These are phyloP conservation scores for Aspergillus ellipticus DNA, from an alignment of 495 filamentous ascomycete genomes.

Conservation along the genomic window DNA sequence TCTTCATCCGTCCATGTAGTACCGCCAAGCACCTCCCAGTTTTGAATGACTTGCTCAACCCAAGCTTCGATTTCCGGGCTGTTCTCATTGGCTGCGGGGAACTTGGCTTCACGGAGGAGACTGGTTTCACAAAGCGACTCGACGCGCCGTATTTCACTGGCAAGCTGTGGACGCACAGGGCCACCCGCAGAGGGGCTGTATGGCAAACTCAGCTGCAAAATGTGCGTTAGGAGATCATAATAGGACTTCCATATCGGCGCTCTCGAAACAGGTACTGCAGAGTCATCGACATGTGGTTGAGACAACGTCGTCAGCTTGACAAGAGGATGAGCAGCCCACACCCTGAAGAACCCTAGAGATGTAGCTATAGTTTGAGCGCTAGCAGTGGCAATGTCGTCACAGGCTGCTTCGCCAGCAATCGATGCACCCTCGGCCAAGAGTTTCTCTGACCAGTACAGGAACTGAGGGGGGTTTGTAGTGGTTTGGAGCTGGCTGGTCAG, in stretches of 20 bases:
- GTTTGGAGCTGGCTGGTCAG: slow-evolving; percentile 39
- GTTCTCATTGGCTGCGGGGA: slow-evolving; percentile 74
- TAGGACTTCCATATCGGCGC: slow-evolving; percentile 69
- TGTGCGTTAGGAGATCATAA: slow-evolving; percentile 65
- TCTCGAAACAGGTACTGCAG: slow-evolving; percentile 20
- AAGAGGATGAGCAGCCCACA: slow-evolving; percentile 40
- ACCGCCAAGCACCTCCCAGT: slow-evolving; percentile 79
- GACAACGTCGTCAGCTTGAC: slow-evolving; percentile 47
- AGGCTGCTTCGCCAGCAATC: slow-evolving; percentile 54
- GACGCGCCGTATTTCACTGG: slow-evolving; percentile 67
- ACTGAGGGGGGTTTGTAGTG: slow-evolving; percentile 42
- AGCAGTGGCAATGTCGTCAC: slow-evolving; percentile 28
- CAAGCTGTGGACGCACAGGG: slow-evolving; percentile 58
- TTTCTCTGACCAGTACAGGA: slow-evolving; percentile 73
- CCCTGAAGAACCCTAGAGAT: slow-evolving; percentile 35
- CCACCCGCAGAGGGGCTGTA: slow-evolving; percentile 31
- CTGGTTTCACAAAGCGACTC: slow-evolving; percentile 71
- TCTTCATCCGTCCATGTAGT: slow-evolving; percentile 70
- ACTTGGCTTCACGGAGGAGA: slow-evolving; percentile 68
- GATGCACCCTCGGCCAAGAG: slow-evolving; percentile 69
- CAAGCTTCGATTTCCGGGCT: slow-evolving; percentile 77
- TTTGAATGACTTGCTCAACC: slow-evolving; percentile 71
- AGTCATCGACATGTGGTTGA: slow-evolving; percentile 24
- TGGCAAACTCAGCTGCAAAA: slow-evolving; percentile 39
- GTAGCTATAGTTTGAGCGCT: slow-evolving; percentile 29